Evolutionary conservation across 345 rosid genomes (phyloP).

Genomic region (Physaria fendleri): DNA sequence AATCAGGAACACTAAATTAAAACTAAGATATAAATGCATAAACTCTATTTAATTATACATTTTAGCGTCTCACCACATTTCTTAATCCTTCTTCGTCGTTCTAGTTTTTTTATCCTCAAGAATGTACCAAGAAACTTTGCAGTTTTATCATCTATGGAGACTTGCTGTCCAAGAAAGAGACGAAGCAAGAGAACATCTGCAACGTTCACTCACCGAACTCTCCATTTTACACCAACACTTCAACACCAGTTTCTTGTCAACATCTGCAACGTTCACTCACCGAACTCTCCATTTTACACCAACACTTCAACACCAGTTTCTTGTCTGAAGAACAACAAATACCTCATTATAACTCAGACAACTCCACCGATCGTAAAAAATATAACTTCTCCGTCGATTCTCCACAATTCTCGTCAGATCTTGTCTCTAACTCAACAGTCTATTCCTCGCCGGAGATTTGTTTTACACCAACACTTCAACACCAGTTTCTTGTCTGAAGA

Average conservation of each 20-base stretch:
- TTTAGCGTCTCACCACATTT: background rate
- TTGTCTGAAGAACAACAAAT: background rate
- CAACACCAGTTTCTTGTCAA: slow-evolving; percentile 9
- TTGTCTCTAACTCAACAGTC: background rate
- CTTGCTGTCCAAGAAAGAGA: slow-evolving; percentile 23
- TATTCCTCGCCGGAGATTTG: slow-evolving; percentile 1
- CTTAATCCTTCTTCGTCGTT: background rate
- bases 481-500: slow-evolving; percentile 1
- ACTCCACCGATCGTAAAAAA: background rate
- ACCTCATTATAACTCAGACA: background rate
- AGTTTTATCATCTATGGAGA: background rate
- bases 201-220: background rate
- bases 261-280: background rate
- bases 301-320: background rate
- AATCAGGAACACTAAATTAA: background rate
- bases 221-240: background rate
- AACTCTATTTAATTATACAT: background rate
- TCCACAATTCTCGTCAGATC: background rate
- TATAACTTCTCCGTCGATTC: background rate
- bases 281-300: background rate
- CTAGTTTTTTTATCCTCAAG: background rate
- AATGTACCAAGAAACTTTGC: slow-evolving; percentile 11
- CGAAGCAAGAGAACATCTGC: slow-evolving; percentile 21
- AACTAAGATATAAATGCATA: background rate
- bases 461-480: slow-evolving; percentile 1